Percentiles rank a stretch among this genome's conserved stretches.
Conservation (phyloP, 2,329 filamentous ascomycete species). For the Dryadomyces quercus-mongolicae region DNA sequence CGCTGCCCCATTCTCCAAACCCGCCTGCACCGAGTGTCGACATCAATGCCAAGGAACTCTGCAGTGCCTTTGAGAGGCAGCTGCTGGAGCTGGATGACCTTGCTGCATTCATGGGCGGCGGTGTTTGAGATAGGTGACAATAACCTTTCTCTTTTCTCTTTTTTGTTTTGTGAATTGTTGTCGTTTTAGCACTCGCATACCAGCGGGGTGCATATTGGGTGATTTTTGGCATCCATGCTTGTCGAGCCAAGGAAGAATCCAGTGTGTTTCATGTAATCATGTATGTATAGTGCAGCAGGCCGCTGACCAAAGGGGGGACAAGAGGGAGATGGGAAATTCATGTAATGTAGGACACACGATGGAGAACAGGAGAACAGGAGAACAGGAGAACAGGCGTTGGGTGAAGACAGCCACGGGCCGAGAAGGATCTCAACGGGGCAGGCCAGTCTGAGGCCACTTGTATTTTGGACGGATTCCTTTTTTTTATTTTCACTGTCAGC, state of each 20-base stretch:
- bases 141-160: background rate
- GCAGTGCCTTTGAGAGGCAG: conserved; percentile 46
- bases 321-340: background rate
- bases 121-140: conserved; percentile 28
- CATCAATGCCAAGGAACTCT: conserved; percentile 47
- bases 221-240: background rate
- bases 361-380: background rate
- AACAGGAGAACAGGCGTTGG: background rate
- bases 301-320: background rate
- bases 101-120: conserved; percentile 50
- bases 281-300: background rate
- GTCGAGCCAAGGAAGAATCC: background rate
- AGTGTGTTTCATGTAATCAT: conserved; percentile 2
- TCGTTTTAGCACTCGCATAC: background rate
- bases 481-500: background rate
- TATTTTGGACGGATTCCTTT: background rate
- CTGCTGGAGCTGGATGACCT: conserved; percentile 48
- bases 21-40: conserved; percentile 23
- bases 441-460: background rate
- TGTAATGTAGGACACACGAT: background rate
- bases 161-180: background rate
- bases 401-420: background rate
- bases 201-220: background rate
- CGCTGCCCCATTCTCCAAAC: conserved; percentile 15
- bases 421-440: background rate